Evolutionary conservation across 139 green algal genomes (phyloP).

Genomic region (Chlorella sorokiniana): DNA sequence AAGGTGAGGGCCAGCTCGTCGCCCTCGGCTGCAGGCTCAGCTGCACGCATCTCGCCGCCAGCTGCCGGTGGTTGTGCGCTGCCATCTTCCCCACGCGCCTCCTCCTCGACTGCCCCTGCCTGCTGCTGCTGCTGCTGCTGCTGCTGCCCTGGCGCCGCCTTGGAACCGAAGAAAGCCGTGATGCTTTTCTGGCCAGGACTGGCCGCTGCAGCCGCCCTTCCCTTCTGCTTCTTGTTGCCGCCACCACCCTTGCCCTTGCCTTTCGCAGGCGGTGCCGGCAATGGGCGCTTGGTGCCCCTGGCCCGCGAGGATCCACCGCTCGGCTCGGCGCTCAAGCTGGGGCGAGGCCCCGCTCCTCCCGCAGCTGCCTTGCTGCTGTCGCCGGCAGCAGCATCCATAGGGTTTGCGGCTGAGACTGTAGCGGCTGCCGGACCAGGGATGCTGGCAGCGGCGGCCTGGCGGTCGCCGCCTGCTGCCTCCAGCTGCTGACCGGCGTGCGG

Average conservation of each 20-base stretch:
- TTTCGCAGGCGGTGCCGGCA: neutral
- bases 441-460: slow-evolving; percentile 18
- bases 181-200: neutral
- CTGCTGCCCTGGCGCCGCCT: neutral
- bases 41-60: too few relatives aligned
- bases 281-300: neutral
- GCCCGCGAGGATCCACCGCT: neutral
- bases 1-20: slow-evolving; percentile 4
- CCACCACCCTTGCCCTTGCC: slow-evolving; percentile 1
- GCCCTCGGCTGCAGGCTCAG: neutral
- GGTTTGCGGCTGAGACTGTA: neutral
- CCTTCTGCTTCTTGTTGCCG: slow-evolving; percentile 8
- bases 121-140: neutral
- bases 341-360: neutral
- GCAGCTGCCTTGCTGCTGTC: neutral
- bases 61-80: neutral
- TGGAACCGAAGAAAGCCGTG: neutral
- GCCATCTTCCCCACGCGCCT: neutral
- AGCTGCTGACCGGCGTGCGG: slow-evolving; percentile 46
- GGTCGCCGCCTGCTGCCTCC: slow-evolving; percentile 26
- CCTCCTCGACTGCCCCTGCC: neutral
- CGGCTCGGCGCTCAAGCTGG: neutral
- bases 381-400: neutral
- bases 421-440: neutral
- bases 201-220: neutral